phyloP scores from a whole-genome alignment of 2,329 filamentous ascomycete species.

The Penicillium sp. region DNA sequence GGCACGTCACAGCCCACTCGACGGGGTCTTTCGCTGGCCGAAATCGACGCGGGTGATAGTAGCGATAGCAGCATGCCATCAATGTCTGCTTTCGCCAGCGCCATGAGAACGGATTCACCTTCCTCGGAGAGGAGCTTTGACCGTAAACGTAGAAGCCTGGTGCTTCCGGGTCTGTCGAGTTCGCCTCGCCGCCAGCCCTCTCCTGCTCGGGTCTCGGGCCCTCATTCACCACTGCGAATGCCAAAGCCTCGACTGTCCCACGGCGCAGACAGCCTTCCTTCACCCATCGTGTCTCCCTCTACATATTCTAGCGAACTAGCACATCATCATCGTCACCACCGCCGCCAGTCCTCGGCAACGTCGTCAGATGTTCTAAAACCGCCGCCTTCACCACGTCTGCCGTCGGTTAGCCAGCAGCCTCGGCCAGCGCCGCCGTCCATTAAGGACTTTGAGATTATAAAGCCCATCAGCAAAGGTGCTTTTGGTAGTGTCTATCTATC shows the following conservation, averaged over 20 bases:
- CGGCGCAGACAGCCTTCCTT: conserved; percentile 62
- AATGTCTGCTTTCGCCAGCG: conserved; percentile 68
- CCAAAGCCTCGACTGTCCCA: conserved; percentile 73
- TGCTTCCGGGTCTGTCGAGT: conserved; percentile 72
- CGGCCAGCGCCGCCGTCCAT: conserved; percentile 92
- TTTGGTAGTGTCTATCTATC: conserved; percentile 97
- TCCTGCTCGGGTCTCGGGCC: conserved; percentile 73
- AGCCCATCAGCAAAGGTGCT: conserved; percentile 97
- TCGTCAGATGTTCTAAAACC: conserved; percentile 70
- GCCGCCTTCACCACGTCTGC: conserved; percentile 80
- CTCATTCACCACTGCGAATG: conserved; percentile 84
- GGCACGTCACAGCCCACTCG: conserved; percentile 65
- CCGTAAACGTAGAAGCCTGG: conserved; percentile 82
- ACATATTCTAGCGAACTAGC: conserved; percentile 74
- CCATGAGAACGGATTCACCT: conserved; percentile 81
- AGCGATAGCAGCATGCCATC: conserved; percentile 90
- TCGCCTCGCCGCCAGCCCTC: conserved; percentile 88
- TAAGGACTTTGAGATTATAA: conserved; percentile 99
- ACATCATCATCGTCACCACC: conserved; percentile 67
- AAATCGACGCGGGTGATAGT: conserved; percentile 77
- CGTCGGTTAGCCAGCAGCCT: conserved; percentile 78
- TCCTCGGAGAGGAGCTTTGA: conserved; percentile 85
- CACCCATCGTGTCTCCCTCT: conserved; percentile 88
- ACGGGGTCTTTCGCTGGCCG: conserved; percentile 75
- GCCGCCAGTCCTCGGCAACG: conserved; percentile 87